Percentiles rank a stretch among this genome's conserved stretches.
phyloP scores from a whole-genome alignment of 2,329 filamentous ascomycete species.

The Sclerotinia subarctica region DNA sequence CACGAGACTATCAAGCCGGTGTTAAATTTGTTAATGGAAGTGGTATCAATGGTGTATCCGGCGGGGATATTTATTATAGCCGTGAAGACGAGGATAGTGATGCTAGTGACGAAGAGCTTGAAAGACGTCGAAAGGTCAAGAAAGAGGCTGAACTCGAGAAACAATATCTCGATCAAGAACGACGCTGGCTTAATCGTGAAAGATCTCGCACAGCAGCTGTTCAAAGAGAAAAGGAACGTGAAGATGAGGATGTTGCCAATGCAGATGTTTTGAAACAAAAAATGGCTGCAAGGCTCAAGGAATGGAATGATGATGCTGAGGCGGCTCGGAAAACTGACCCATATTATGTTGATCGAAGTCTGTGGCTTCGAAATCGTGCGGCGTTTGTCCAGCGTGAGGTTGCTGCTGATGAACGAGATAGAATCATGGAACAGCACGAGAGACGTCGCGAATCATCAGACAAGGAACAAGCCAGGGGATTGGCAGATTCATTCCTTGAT shows the following conservation, averaged over 20 bases:
- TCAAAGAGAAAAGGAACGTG: constrained; percentile 78
- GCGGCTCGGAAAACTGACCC: constrained; percentile 65
- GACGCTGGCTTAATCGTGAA: constrained; percentile 88
- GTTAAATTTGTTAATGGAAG: constrained; percentile 81
- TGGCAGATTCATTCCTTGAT: constrained; percentile 89
- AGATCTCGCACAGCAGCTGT: constrained; percentile 78
- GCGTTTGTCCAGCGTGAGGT: constrained; percentile 71
- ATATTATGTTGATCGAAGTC: constrained; percentile 83
- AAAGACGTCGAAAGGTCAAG: constrained; percentile 67
- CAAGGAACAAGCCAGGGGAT: constrained; percentile 73
- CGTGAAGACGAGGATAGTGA: constrained; percentile 83
- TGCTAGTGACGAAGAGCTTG: constrained; percentile 81
- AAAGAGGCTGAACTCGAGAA: constrained; percentile 75
- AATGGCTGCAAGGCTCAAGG: constrained; percentile 66
- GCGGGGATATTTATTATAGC: constrained; percentile 49
- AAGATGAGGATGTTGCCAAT: constrained; percentile 69
- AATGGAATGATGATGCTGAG: constrained; percentile 93
- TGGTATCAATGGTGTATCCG: constrained; percentile 56
- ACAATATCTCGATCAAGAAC: constrained; percentile 77
- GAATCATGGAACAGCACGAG: constrained; percentile 74
- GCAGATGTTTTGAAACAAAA: constrained; percentile 61
- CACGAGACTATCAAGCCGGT: constrained; percentile 71
- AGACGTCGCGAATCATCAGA: constrained; percentile 65
- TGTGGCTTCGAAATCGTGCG: constrained; percentile 80
- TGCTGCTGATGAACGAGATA: constrained; percentile 77